Evolutionary conservation across 768 basidiomycete genomes (phyloP).

Genomic region (Psilocybe sp.): DNA sequence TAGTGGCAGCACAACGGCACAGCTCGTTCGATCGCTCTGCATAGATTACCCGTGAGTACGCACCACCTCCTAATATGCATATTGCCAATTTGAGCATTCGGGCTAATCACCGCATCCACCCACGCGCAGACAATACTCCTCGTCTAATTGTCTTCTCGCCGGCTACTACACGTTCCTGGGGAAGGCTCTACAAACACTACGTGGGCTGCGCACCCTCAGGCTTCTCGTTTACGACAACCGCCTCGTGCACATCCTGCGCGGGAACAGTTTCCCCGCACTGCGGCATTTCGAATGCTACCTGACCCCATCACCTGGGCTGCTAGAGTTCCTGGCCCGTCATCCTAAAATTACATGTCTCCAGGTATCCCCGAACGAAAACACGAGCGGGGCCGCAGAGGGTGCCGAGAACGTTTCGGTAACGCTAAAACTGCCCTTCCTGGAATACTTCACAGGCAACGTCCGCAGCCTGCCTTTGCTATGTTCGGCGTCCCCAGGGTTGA

Average conservation of each 20-base stretch:
- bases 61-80: neutral
- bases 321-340: slow-evolving; percentile 33
- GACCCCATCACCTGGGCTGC: slow-evolving; percentile 25
- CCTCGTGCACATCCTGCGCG: slow-evolving; percentile 21
- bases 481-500: slow-evolving; percentile 20
- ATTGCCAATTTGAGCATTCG: neutral
- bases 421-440: slow-evolving; percentile 28
- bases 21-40: slow-evolving; percentile 26
- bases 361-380: slow-evolving; percentile 30
- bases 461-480: slow-evolving; percentile 26
- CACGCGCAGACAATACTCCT: slow-evolving; percentile 13
- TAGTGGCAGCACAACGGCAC: slow-evolving; percentile 15
- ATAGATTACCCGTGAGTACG: slow-evolving; percentile 32
- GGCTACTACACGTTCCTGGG: slow-evolving; percentile 30
- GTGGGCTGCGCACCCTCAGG: slow-evolving; percentile 27
- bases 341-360: slow-evolving; percentile 31
- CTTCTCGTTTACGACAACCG: slow-evolving; percentile 29
- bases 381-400: slow-evolving; percentile 6
- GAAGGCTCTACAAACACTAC: slow-evolving; percentile 22
- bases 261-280: slow-evolving; percentile 24
- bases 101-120: neutral
- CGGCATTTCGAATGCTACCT: slow-evolving; percentile 34
- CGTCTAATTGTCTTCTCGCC: slow-evolving; percentile 17
- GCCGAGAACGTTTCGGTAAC: slow-evolving; percentile 6
- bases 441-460: slow-evolving; percentile 35